Evolutionary conservation across 306 rosid species (phyloP).

Genomic region (Cercis canadensis): DNA sequence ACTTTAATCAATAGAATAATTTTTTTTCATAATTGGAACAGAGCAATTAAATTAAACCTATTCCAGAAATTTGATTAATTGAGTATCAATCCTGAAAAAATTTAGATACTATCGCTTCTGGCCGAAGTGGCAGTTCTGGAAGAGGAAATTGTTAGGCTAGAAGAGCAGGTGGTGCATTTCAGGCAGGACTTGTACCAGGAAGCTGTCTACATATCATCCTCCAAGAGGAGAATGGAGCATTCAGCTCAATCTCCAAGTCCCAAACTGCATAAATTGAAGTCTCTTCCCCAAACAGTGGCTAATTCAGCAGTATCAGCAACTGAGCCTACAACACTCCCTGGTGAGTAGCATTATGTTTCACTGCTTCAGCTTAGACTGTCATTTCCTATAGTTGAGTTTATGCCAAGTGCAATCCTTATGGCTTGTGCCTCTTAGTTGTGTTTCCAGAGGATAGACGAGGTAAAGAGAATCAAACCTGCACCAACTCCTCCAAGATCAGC

Average conservation of each 20-base stretch:
- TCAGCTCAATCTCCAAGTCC: slow-evolving; percentile 43
- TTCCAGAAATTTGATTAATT: slow-evolving; percentile 26
- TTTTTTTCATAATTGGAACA: too few species aligned
- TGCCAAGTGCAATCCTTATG: slow-evolving; percentile 6
- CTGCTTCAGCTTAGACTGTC: slow-evolving; percentile 6
- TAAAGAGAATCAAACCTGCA: slow-evolving; percentile 63
- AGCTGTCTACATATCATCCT: slow-evolving; percentile 73
- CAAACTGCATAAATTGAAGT: slow-evolving; percentile 41
- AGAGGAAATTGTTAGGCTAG: slow-evolving; percentile 94
- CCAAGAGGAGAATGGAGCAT: slow-evolving; percentile 60
- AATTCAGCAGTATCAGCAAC: slow-evolving; percentile 30
- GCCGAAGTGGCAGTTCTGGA: slow-evolving; percentile 97
- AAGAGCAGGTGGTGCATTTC: slow-evolving; percentile 76
- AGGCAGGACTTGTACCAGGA: slow-evolving; percentile 82
- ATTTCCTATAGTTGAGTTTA: not conserved
- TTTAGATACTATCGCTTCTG: slow-evolving; percentile 77
- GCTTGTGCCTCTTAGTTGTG: slow-evolving; percentile 25
- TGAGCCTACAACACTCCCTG: slow-evolving; percentile 39
- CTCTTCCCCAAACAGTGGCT: slow-evolving; percentile 43
- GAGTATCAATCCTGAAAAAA: too few species aligned
- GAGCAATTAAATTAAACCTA: not conserved
- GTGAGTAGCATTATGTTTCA: slow-evolving; percentile 46
- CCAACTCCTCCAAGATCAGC: slow-evolving; percentile 46
- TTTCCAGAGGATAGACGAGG: slow-evolving; percentile 65
- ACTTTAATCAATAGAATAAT: too few species aligned